Evolutionary conservation across 2,329 filamentous ascomycete species (phyloP).

Genomic region (Fusarium pilosicola): DNA sequence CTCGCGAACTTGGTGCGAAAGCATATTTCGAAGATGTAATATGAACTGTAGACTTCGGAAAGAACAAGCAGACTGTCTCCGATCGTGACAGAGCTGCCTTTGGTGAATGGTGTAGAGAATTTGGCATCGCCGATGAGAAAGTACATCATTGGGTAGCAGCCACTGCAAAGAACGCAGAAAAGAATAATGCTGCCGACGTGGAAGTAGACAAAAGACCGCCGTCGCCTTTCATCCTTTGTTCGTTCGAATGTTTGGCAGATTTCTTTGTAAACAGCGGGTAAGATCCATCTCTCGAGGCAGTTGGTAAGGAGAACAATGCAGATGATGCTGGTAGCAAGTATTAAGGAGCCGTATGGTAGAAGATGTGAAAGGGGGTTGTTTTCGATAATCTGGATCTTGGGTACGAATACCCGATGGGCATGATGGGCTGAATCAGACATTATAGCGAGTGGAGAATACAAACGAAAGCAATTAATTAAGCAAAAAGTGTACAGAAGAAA

Average conservation of each 20-base stretch:
- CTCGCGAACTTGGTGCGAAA: conserved; percentile 20
- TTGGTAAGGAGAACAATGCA: conserved; percentile 9
- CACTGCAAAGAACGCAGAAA: not conserved
- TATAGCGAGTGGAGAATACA: not conserved
- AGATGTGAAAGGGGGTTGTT: conserved; percentile 8
- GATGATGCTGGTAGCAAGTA: not conserved
- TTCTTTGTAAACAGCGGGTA: not conserved
- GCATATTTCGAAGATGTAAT: conserved; percentile 17
- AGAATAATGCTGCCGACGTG: conserved; percentile 14
- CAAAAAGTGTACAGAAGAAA: not conserved
- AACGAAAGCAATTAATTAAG: not conserved
- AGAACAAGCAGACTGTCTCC: conserved; percentile 2
- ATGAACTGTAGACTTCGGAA: conserved; percentile 6
- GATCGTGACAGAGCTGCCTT: not conserved
- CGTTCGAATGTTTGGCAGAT: not conserved
- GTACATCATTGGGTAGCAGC: not conserved
- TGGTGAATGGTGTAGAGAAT: not conserved
- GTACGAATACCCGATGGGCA: not conserved
- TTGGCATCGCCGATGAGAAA: conserved; percentile 4
- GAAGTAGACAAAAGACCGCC: conserved; percentile 14
- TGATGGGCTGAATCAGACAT: not conserved
- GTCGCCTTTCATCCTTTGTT: conserved; percentile 6
- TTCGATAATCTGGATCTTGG: conserved; percentile 1
- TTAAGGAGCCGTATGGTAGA: conserved; percentile 9
- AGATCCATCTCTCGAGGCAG: conserved; percentile 15